A percentile compares a stretch with the other conserved stretches of the same genome.
phyloP scores from a whole-genome alignment of 2,329 filamentous ascomycete genomes.

The Alternaria metachromatica region DNA sequence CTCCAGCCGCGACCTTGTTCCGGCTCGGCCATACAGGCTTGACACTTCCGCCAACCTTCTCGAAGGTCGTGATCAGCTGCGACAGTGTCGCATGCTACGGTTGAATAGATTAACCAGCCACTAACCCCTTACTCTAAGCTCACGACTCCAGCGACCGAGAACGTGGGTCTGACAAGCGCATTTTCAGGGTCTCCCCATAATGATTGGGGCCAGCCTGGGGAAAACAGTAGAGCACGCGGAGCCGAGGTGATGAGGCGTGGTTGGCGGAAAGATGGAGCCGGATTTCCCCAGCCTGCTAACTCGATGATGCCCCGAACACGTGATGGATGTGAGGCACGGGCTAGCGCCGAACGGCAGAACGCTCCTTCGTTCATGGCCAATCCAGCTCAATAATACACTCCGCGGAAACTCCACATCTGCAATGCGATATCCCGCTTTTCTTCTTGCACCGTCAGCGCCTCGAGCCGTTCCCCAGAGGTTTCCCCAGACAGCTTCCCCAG shows the following conservation, averaged over 20 bases:
- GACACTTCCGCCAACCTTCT: constrained; percentile 14
- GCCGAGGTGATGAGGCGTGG: constrained; percentile 9
- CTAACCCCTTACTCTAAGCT: constrained; percentile 22
- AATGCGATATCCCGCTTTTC: constrained; percentile 2
- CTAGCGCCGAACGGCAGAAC: constrained; percentile 5
- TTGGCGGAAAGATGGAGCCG: constrained; percentile 11
- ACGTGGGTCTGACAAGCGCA: constrained; percentile 8
- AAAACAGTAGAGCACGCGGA: background rate
- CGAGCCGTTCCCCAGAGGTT: constrained; percentile 7
- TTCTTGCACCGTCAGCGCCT: constrained; percentile 8
- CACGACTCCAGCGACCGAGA: constrained; percentile 11
- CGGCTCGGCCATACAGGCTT: background rate
- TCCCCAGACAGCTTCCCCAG: constrained; percentile 7
- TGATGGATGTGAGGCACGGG: background rate
- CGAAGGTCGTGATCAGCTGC: constrained; percentile 15
- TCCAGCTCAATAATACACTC: background rate
- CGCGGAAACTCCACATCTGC: constrained; percentile 5
- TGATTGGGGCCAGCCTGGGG: background rate
- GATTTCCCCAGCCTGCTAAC: constrained; percentile 1
- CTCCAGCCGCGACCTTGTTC: background rate
- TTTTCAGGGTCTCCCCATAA: constrained; percentile 1
- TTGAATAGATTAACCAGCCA: constrained; percentile 26
- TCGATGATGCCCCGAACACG: background rate
- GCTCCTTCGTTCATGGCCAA: background rate
- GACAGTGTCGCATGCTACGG: constrained; percentile 14